Base-by-base conservation (phyloP, 2,329 filamentous ascomycete genomes). In the Colletotrichum liaoningense region DNA sequence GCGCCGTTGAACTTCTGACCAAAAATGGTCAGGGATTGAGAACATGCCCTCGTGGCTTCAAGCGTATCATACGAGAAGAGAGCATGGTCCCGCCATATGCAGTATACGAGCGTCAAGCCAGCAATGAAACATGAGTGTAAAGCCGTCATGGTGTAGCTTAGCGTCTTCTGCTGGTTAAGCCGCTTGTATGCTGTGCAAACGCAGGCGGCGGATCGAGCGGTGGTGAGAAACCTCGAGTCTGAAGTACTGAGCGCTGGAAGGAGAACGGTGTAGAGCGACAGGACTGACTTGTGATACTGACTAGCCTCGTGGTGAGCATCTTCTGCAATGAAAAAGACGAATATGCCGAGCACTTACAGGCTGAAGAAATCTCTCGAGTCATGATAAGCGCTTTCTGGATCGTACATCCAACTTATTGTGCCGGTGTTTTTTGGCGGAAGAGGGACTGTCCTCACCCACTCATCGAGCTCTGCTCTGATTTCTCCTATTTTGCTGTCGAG, bases 71-170 rank as follows among this genome's bases (percentile, higher is more conserved):
- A 78, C 0, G 75, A 75, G 49, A 78, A 79, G 26, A 79, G 73
- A 0, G 67, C 54, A 1, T 65, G 63, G 55, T 78, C 75, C 9
- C 77, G 63, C 79, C 79, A 80, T 3, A 80, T 57, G 58, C 79
- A 80, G 73, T 80, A 80, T 3, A 80, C 74, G 0, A 80, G 67
- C 0, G 78, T 80, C 30, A 80, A 68, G 0, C 79, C 79, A 0
- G 78, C 79, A 1, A 80, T 75, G 57, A 81, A 81, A 55, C 78
- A 79, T 11, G 76, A 78, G 67, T 81, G 80, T 14, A 81, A 74
- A 0, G 79, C 78, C 49, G 76, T 77, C 73, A 80, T 77, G 14
- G 79, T 80, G 72, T 79, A 80, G 59, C 76, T 79, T 7, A 81
- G 75, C 2, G 79, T 79, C 52, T 76, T 78, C 49, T 78, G 74